Evolutionary conservation across 2,329 filamentous ascomycete genomes (phyloP).

Genomic region (Botrytis medusae): DNA sequence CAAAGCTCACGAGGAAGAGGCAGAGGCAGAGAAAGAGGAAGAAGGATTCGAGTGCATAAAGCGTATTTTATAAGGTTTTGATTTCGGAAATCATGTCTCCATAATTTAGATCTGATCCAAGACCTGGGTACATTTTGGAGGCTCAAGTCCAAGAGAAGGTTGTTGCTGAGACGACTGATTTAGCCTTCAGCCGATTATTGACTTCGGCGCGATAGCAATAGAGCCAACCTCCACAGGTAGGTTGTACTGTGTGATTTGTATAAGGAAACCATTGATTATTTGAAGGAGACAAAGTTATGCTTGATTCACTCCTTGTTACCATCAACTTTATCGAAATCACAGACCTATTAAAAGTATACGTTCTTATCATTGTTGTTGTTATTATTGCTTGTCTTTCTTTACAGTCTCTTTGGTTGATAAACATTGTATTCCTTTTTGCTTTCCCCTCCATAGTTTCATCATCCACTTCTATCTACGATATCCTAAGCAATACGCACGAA

Average conservation of each 20-base stretch:
- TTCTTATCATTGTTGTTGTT: neutral
- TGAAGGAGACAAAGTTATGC: neutral
- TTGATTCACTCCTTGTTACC: constrained; percentile 2
- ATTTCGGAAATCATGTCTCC: neutral
- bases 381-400: neutral
- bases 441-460: neutral
- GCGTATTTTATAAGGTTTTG: neutral
- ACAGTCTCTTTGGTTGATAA: constrained; percentile 12
- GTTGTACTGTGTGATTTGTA: neutral
- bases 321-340: neutral
- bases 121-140: neutral
- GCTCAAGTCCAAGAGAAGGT: neutral
- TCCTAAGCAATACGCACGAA: constrained; percentile 12
- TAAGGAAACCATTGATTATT: neutral
- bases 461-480: neutral
- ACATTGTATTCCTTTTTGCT: neutral
- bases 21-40: neutral
- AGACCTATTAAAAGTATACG: constrained; percentile 14
- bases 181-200: constrained; percentile 16
- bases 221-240: neutral
- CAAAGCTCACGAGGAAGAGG: neutral
- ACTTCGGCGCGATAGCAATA: constrained; percentile 8
- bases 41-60: neutral
- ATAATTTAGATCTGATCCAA: neutral
- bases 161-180: constrained; percentile 19